Percentiles rank a stretch among this genome's conserved stretches.
Conservation (phyloP, 495 filamentous ascomycete species). For the Annulohypoxylon nitens region DNA sequence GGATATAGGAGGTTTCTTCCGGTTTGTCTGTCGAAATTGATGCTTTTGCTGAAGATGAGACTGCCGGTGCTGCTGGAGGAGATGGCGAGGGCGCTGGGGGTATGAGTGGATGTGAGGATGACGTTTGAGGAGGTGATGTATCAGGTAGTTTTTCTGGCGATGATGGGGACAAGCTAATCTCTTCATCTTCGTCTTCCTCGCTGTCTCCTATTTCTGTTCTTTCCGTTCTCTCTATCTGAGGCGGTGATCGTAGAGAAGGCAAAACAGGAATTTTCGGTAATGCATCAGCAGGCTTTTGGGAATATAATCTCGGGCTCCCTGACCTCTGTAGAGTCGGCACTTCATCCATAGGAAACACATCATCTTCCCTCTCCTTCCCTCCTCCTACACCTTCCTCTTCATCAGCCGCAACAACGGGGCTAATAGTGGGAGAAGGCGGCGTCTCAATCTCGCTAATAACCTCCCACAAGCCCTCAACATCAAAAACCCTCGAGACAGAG, state of each 20-base stretch:
- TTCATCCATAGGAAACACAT: background rate
- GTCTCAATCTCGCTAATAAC: slow-evolving; percentile 62
- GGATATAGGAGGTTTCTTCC: slow-evolving; percentile 23
- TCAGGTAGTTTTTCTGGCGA: slow-evolving; percentile 17
- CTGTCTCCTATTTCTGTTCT: slow-evolving; percentile 50
- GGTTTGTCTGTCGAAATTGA: background rate
- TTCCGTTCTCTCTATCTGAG: slow-evolving; percentile 23
- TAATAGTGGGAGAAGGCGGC: background rate
- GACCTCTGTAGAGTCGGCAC: background rate
- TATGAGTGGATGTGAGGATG: background rate
- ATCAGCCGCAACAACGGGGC: background rate
- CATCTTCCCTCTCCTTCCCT: background rate
- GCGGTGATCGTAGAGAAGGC: slow-evolving; percentile 7
- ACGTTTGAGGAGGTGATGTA: slow-evolving; percentile 2
- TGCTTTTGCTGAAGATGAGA: background rate
- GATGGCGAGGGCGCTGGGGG: slow-evolving; percentile 8
- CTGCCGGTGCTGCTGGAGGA: background rate
- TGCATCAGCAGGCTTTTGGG: background rate
- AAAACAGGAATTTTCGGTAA: background rate
- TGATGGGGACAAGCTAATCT: slow-evolving; percentile 32
- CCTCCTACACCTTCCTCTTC: background rate
- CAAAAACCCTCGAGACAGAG: slow-evolving; percentile 69
- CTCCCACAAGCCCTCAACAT: slow-evolving; percentile 70
- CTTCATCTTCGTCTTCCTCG: slow-evolving; percentile 54
- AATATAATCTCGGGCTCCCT: background rate